phyloP scores from a whole-genome alignment of 306 rosid species.

The Prosopis cineraria region DNA sequence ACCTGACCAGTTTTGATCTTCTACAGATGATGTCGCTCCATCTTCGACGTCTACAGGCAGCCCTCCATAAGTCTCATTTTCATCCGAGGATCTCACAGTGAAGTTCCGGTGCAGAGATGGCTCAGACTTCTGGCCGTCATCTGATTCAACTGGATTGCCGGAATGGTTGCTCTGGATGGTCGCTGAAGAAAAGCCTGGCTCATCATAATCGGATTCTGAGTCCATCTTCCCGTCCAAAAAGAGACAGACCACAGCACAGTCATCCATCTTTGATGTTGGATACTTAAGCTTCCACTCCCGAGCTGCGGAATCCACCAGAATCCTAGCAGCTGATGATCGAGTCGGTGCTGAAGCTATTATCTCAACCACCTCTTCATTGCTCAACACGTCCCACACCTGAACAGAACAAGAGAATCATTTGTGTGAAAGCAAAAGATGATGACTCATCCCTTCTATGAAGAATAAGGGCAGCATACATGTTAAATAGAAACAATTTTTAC shows the following conservation, averaged over 20 bases:
- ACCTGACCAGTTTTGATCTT: conserved; percentile 95
- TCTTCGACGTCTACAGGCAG: conserved; percentile 49
- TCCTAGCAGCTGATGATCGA: conserved; percentile 83
- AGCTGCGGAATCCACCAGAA: conserved; percentile 87
- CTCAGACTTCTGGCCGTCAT: conserved; percentile 81
- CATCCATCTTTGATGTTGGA: conserved; percentile 98
- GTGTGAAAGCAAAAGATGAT: neutral
- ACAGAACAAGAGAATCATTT: conserved; percentile 21
- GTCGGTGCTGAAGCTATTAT: conserved; percentile 78
- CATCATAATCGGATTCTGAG: conserved; percentile 87
- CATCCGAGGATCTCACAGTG: conserved; percentile 85
- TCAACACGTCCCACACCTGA: conserved; percentile 98
- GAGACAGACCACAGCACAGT: conserved; percentile 94
- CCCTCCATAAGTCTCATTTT: conserved; percentile 53
- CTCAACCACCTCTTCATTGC: conserved; percentile 97
- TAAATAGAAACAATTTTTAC: neutral
- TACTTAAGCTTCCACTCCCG: conserved; percentile 96
- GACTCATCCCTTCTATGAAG: neutral
- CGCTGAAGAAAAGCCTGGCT: conserved; percentile 86
- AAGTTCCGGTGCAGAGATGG: conserved; percentile 79
- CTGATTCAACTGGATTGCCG: conserved; percentile 78
- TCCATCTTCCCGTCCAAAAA: conserved; percentile 97
- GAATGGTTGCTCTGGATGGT: conserved; percentile 89
- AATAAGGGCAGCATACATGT: neutral
- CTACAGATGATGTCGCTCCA: conserved; percentile 50